Percentiles rank a stretch among this genome's conserved stretches.
Evolutionary conservation across 306 rosid genomes (phyloP).

Genomic region (Quercus suber): DNA sequence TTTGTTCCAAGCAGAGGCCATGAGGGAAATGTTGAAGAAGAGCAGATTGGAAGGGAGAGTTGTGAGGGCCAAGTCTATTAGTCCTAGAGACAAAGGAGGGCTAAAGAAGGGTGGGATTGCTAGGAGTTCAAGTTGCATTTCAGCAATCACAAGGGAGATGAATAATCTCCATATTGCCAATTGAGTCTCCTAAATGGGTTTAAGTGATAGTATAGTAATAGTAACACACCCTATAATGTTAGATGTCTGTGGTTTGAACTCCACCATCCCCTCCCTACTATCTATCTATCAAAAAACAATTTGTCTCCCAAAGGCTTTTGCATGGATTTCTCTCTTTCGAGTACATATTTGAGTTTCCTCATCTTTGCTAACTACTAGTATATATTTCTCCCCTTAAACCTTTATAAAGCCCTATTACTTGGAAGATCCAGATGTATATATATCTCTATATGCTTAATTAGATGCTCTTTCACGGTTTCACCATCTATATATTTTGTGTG

Average conservation of each 20-base stretch:
- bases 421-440: background rate
- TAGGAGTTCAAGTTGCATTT: slow-evolving; percentile 90
- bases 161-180: slow-evolving; percentile 42
- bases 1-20: slow-evolving; percentile 80
- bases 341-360: too few species aligned
- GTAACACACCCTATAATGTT: background rate
- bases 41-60: slow-evolving; percentile 50
- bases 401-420: too few species aligned
- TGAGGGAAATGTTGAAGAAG: slow-evolving; percentile 90
- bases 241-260: background rate
- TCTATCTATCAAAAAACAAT: too few species aligned
- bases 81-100: slow-evolving; percentile 63
- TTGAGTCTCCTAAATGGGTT: background rate
- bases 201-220: background rate
- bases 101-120: slow-evolving; percentile 59
- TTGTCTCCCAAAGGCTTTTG: too few species aligned
- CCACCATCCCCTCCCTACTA: too few species aligned
- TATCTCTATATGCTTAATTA: background rate
- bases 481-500: background rate
- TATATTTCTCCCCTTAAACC: too few species aligned
- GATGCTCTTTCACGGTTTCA: background rate
- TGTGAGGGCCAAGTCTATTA: slow-evolving; percentile 65
- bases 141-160: slow-evolving; percentile 71
- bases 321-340: too few species aligned
- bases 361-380: too few species aligned